These are phyloP conservation scores for Blepharisma stoltei DNA, from an alignment of 73 alveolate genomes.

Conservation along the genomic window DNA sequence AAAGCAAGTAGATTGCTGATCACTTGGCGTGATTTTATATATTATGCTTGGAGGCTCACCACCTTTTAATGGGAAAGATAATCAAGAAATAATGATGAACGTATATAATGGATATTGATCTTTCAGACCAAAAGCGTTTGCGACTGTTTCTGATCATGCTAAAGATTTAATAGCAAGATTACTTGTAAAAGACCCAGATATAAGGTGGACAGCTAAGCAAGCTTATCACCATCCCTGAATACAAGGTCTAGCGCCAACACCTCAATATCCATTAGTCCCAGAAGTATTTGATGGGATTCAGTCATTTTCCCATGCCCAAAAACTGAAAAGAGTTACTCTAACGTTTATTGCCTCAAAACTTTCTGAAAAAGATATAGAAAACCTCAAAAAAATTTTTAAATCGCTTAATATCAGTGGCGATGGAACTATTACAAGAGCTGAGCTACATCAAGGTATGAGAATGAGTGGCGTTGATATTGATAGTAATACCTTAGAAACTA, in stretches of 20 bases:
- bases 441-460: slow-evolving; percentile 5
- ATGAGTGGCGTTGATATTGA: background rate
- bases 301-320: background rate
- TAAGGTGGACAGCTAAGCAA: slow-evolving; percentile 12
- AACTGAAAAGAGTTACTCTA: slow-evolving; percentile 12
- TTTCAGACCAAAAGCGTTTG: background rate
- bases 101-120: slow-evolving; percentile 5
- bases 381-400: slow-evolving; percentile 3
- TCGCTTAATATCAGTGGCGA: slow-evolving; percentile 1
- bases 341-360: slow-evolving; percentile 25
- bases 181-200: background rate
- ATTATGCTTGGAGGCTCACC: background rate
- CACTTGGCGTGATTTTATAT: slow-evolving; percentile 3
- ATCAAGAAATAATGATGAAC: background rate
- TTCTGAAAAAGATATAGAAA: slow-evolving; percentile 18
- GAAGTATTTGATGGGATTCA: background rate
- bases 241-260: background rate
- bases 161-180: slow-evolving; percentile 13
- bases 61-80: slow-evolving; percentile 26
- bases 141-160: background rate
- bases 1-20: slow-evolving; percentile 8
- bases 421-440: slow-evolving; percentile 24
- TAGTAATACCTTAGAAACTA: background rate
- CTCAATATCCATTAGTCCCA: background rate
- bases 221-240: slow-evolving; percentile 27